Evolutionary conservation across 495 filamentous ascomycete species (phyloP), one percentile per base, ranked within the genome.

Genomic region (Venustampulla echinocandica): DNA sequence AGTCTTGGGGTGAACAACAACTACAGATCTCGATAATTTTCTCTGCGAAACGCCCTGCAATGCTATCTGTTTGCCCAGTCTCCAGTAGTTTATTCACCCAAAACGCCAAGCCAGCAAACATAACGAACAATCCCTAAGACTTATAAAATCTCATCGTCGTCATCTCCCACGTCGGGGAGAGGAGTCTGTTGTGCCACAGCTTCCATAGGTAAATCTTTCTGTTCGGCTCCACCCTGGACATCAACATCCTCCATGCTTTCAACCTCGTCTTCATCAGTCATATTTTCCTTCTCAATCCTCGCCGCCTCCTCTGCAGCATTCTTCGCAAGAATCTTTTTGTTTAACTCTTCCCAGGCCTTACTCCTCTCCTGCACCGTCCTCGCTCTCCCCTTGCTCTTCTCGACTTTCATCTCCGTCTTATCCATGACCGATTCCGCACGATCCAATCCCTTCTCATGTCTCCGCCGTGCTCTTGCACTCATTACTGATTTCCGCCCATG

Each of bases 391-490:
- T 77, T 67, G 64, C 83, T 89, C 57, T 78, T 78, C 44, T 76
- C 67, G 35, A 85, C 68, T 60, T 90, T 93, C 43, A 67, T 71
- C 58, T 82, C 77, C 42, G 77, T 69, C 57, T 80, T 80, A 56
- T 87, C 85, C 61, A 80, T 66, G 54, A 82, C 66, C 5, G 71
- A 71, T 53, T 84, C 84, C 25, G 85, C 88, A 47, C 78, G 74
- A 57, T 90, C 85, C 54, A 88, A 69, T 20, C 68, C 80, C 64
- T 81, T 84, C 56, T 86, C 77, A 23, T 84, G 75, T 37, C 87
- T 69, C 57, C 73, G 60, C 9, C 76, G 73, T 51, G 87, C 84
- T 45, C 78, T 77, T 53, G 74, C 70, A 43, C 78, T 81, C 49
- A 84, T 45, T 3, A 67, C 67, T 47, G 78, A 73, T 17, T 74